These are phyloP conservation scores for Suillus luteus DNA, from an alignment of 768 basidiomycete genomes.

Conservation along the genomic window DNA sequence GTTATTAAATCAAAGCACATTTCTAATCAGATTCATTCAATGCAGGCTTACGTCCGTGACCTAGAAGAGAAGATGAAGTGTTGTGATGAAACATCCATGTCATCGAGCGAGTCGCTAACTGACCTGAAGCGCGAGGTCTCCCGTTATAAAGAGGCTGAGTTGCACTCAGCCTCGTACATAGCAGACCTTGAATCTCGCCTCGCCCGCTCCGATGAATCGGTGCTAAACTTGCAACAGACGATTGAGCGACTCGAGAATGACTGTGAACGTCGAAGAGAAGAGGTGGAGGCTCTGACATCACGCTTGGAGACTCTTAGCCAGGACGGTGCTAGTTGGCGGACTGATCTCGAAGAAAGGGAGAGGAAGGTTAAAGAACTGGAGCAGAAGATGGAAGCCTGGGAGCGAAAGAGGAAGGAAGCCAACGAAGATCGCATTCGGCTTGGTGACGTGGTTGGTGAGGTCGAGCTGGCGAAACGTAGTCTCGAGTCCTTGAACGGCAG, in stretches of 20 bases:
- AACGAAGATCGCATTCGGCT: slow-evolving; percentile 67
- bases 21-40: slow-evolving; percentile 4
- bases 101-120: slow-evolving; percentile 75
- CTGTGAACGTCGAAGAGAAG: slow-evolving; percentile 68
- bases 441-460: slow-evolving; percentile 66
- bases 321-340: slow-evolving; percentile 81
- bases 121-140: slow-evolving; percentile 85
- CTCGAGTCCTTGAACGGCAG: slow-evolving; percentile 49
- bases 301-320: slow-evolving; percentile 68
- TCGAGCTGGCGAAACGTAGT: slow-evolving; percentile 67
- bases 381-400: slow-evolving; percentile 76
- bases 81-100: slow-evolving; percentile 77
- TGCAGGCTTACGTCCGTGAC: slow-evolving; percentile 88
- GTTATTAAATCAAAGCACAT: not conserved
- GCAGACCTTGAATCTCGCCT: slow-evolving; percentile 84
- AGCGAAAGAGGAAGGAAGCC: slow-evolving; percentile 67
- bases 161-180: slow-evolving; percentile 75
- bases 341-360: slow-evolving; percentile 85
- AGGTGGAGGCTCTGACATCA: slow-evolving; percentile 68
- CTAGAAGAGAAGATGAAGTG: slow-evolving; percentile 89
- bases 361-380: slow-evolving; percentile 75
- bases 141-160: slow-evolving; percentile 75
- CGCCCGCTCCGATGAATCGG: slow-evolving; percentile 74
- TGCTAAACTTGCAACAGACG: slow-evolving; percentile 63
- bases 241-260: slow-evolving; percentile 81